Conservation (phyloP, 1,284 basidiomycete genomes). For the Cutaneotrichosporon cyanovorans region DNA sequence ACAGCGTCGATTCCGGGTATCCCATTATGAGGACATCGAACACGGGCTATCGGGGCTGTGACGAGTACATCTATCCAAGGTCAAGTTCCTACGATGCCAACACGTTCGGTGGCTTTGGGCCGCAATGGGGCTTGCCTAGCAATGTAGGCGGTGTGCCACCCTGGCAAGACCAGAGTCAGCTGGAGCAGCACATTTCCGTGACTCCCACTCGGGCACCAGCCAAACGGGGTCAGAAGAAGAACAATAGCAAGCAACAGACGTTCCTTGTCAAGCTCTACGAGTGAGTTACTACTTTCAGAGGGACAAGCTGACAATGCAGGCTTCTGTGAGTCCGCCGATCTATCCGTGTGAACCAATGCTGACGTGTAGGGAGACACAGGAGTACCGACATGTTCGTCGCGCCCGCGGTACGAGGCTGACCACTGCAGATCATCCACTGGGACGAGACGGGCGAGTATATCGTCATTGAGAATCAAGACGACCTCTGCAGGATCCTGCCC, state of each 20-base stretch:
- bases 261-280: slow-evolving; percentile 87
- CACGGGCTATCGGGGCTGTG: too few relatives aligned
- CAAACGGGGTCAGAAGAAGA: slow-evolving; percentile 25
- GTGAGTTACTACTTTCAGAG: slow-evolving; percentile 49
- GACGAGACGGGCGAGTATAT: slow-evolving; percentile 80
- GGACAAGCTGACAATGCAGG: slow-evolving; percentile 1
- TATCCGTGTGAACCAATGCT: not conserved
- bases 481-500: slow-evolving; percentile 77
- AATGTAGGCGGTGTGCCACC: too few relatives aligned
- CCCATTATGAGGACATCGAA: too few relatives aligned
- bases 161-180: too few relatives aligned
- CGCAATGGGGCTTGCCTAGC: too few relatives aligned
- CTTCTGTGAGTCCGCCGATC: not conserved
- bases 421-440: slow-evolving; percentile 77
- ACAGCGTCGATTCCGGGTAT: too few relatives aligned
- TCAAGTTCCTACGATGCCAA: too few relatives aligned
- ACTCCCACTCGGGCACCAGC: not conserved
- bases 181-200: not conserved
- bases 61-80: too few relatives aligned
- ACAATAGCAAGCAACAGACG: slow-evolving; percentile 61
- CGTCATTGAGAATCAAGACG: slow-evolving; percentile 82
- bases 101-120: too few relatives aligned
- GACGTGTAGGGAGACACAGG: slow-evolving; percentile 21
- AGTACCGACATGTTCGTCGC: slow-evolving; percentile 28
- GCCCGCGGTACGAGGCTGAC: not conserved